Base-by-base conservation (phyloP, 1,284 basidiomycete genomes). In the Tylopilus sp. region DNA sequence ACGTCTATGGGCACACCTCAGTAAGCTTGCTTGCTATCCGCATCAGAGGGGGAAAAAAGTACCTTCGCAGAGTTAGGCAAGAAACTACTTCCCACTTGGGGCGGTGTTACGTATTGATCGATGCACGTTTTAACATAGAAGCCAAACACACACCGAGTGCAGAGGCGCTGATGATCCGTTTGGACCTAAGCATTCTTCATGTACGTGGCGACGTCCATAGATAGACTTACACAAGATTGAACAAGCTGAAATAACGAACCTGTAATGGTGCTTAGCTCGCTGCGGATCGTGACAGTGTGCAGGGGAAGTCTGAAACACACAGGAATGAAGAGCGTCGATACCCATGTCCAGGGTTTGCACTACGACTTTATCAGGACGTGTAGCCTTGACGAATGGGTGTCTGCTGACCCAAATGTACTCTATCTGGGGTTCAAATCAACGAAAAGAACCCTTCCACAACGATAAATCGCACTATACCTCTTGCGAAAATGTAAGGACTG, bases 381-480 rank as follows among this genome's bases (percentile, higher is more conserved):
- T 19, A 2, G 5, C 8, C 6, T 33, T 33, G 26, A 26, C 3
- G 23, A 42, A 2, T 4, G 25, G 7, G 9, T 18, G 5, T 11
- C 10, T 29, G 6, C 53, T 33, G 2, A 46, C 53, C 47, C 53
- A 55, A 4, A 54, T 44, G 13, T 55, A 51, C 31, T 52, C 41
- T 21, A 54, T 41, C 53, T 55, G 25, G 3, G 6, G 11, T 5
- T 13, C 29, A 30, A 11, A 30, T 30, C 29, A 30, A 12, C 26
- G 26, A 30, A 21, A 2, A 18, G 25, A 18, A 25, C 13, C 6
- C n/a, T 21, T 6, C 3, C 16, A n/a, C 12, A 15, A 4, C 6
- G 4, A 1, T 28, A 6, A 10, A 9, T 28, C 6, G 6, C 12
- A 15, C 19, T 13, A n/a, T 46, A 48, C 44, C 44, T 45, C 44